Conservation (phyloP, 75 land plant genomes). For the Picea glauca region DNA sequence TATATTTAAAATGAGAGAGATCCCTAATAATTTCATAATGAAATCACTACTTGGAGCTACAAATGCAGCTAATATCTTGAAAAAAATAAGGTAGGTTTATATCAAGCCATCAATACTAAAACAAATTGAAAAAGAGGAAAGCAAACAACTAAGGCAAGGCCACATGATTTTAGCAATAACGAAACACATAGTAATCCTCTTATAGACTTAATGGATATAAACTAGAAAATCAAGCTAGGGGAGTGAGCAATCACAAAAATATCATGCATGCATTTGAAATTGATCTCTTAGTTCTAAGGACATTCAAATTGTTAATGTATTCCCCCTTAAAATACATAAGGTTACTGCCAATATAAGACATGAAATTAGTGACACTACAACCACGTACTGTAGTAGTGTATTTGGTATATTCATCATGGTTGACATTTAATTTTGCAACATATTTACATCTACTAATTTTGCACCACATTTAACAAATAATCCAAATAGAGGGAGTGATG, state of each 20-base stretch:
- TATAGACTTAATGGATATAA: neutral
- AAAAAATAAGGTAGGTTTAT: neutral
- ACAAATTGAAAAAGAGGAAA: neutral
- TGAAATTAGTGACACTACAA: neutral
- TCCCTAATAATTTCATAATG: neutral
- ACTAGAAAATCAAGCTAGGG: neutral
- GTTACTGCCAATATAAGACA: too few species aligned
- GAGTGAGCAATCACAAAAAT: neutral
- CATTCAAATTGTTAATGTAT: neutral
- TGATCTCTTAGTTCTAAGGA: neutral
- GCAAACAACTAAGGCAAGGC: neutral
- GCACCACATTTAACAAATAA: too few species aligned
- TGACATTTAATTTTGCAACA: too few species aligned
- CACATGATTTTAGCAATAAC: neutral
- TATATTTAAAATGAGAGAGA: neutral
- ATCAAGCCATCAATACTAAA: neutral
- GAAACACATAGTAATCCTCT: neutral
- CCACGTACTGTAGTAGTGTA: neutral
- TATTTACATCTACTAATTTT: too few species aligned
- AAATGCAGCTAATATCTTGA: neutral
- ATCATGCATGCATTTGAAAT: neutral
- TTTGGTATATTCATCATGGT: neutral
- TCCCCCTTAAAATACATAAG: slow-evolving; percentile 44
- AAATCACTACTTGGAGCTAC: neutral
- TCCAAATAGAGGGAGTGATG: too few species aligned